Conservation (phyloP, 345 rosid species). For the Nasturtium officinale region DNA sequence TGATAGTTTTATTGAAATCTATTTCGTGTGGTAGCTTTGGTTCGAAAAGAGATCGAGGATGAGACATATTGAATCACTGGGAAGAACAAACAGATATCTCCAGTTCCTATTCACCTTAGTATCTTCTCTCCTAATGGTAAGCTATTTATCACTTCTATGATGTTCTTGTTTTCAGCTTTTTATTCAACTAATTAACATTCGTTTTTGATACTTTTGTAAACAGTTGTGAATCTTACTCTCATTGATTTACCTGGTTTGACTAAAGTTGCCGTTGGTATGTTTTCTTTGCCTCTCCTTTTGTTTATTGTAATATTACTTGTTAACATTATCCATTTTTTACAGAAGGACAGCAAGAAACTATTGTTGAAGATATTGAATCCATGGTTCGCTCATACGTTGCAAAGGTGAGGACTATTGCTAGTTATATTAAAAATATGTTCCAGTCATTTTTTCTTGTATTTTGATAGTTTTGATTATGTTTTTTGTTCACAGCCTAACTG, state of each 20-base stretch:
- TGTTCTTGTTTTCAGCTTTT: neutral
- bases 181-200: conserved; percentile 1
- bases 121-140: conserved; percentile 85
- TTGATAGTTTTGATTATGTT: conserved; percentile 2
- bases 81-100: conserved; percentile 80
- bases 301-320: neutral
- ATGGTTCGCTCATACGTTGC: conserved; percentile 86
- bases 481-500: conserved; percentile 63
- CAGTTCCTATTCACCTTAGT: conserved; percentile 90
- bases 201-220: conserved; percentile 12
- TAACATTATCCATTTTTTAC: conserved; percentile 31
- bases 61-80: conserved; percentile 93
- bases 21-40: conserved; percentile 50
- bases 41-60: conserved; percentile 85
- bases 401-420: conserved; percentile 56
- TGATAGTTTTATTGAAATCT: neutral
- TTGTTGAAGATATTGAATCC: conserved; percentile 77
- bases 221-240: conserved; percentile 96
- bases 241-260: conserved; percentile 95
- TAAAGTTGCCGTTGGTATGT: conserved; percentile 88
- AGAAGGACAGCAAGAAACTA: conserved; percentile 93
- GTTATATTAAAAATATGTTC: too few relatives aligned
- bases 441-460: neutral
- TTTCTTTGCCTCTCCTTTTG: neutral
- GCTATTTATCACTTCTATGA: neutral